These are phyloP conservation scores for Suillus hirtellus DNA, from an alignment of 768 basidiomycete species.

Conservation along the genomic window DNA sequence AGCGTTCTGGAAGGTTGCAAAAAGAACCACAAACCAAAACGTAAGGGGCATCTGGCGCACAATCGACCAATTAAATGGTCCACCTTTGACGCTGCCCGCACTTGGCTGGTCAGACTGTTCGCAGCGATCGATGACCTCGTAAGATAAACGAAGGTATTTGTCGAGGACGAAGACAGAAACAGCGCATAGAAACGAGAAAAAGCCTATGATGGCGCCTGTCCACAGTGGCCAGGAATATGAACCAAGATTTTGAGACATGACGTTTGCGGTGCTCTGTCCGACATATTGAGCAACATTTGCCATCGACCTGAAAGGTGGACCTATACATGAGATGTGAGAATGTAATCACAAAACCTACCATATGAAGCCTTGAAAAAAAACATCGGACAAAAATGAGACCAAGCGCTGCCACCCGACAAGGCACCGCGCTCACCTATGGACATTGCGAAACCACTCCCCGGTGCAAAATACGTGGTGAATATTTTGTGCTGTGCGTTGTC, in stretches of 20 bases:
- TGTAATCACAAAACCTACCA: constrained; percentile 24
- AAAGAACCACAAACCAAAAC: constrained; percentile 44
- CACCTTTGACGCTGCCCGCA: constrained; percentile 23
- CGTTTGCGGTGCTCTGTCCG: constrained; percentile 43
- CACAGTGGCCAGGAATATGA: constrained; percentile 44
- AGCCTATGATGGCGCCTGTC: constrained; percentile 40
- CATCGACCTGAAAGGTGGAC: constrained; percentile 28
- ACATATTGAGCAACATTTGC: constrained; percentile 43
- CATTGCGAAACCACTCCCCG: constrained; percentile 41
- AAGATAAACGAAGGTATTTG: constrained; percentile 35
- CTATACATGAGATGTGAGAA: background rate
- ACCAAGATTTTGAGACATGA: constrained; percentile 39
- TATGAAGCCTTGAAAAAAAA: constrained; percentile 28
- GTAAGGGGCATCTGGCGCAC: constrained; percentile 37
- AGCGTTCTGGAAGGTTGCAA: constrained; percentile 42
- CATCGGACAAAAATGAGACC: background rate
- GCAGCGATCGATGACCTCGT: constrained; percentile 37
- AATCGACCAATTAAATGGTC: constrained; percentile 34
- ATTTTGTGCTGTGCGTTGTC: constrained; percentile 47
- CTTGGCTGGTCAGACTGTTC: constrained; percentile 32
- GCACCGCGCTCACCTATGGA: constrained; percentile 29
- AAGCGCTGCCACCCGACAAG: background rate
- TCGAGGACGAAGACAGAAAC: constrained; percentile 38
- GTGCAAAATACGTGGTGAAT: constrained; percentile 45
- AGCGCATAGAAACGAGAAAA: constrained; percentile 41